Conservation (phyloP, 2,329 filamentous ascomycete genomes). For the Hymenoscyphus occultus region DNA sequence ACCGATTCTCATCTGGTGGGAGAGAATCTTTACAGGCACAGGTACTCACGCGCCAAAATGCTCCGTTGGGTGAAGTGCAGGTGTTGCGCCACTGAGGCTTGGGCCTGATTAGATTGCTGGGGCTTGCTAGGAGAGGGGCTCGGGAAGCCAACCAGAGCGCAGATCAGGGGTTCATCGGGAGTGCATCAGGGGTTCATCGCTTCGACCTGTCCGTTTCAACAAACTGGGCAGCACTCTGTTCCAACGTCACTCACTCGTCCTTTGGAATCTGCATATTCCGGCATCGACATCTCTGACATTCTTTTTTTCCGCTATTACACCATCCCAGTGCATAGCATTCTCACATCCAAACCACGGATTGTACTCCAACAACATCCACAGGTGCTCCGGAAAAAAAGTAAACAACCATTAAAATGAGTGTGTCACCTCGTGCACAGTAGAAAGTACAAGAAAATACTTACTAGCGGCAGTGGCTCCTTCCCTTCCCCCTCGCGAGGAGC, state of each 20-base stretch:
- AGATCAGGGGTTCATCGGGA: not conserved
- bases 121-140: not conserved
- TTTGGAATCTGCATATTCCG: not conserved
- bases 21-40: not conserved
- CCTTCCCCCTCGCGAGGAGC: not conserved
- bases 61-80: not conserved
- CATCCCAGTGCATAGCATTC: not conserved
- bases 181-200: not conserved
- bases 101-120: not conserved
- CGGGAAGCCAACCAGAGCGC: not conserved
- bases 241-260: slow-evolving; percentile 3
- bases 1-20: no score
- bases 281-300: not conserved
- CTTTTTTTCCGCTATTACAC: not conserved
- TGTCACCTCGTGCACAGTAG: not conserved
- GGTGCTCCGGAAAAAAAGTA: not conserved
- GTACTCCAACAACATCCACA: not conserved
- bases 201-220: not conserved
- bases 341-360: not conserved
- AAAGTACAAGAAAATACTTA: slow-evolving; percentile 1
- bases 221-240: not conserved
- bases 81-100: not conserved
- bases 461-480: not conserved
- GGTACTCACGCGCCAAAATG: not conserved
- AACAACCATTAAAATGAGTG: not conserved